Conservation (phyloP, 2,329 filamentous ascomycete species). For the Claviceps africana region DNA sequence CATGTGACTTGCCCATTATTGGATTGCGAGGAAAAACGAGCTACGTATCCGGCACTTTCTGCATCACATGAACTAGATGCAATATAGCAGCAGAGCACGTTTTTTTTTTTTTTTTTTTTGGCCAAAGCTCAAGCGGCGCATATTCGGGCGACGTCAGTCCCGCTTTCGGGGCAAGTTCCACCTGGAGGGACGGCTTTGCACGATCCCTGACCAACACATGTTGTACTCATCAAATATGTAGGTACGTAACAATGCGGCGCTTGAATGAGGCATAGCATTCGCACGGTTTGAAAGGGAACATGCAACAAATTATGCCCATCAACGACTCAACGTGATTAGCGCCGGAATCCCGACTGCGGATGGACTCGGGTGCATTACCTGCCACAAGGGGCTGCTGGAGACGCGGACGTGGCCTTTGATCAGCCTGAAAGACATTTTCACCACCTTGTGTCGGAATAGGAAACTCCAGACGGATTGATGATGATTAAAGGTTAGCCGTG, state of each 20-base stretch:
- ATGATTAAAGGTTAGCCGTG: background rate
- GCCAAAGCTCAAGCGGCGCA: background rate
- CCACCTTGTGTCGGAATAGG: background rate
- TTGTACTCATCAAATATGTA: too few relatives aligned
- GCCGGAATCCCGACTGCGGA: background rate
- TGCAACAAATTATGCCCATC: background rate
- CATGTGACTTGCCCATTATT: constrained; percentile 7
- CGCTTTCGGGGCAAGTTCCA: constrained; percentile 25
- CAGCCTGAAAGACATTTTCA: background rate
- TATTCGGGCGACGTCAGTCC: constrained; percentile 11
- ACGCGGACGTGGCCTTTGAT: background rate
- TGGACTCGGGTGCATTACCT: background rate
- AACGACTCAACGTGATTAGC: background rate
- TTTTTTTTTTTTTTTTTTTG: too few relatives aligned
- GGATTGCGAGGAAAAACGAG: constrained; percentile 20
- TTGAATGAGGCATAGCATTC: background rate
- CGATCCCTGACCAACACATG: constrained; percentile 10
- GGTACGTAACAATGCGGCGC: too few relatives aligned
- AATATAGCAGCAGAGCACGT: background rate
- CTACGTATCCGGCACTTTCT: background rate
- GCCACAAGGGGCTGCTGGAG: background rate
- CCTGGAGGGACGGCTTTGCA: constrained; percentile 23
- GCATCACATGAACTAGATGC: constrained; percentile 10
- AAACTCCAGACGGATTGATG: background rate
- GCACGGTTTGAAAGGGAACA: background rate